A percentile compares a stretch with the other conserved stretches of the same genome.
Conservation (phyloP, 2,329 filamentous ascomycete species). For the Clathrospora elynae region DNA sequence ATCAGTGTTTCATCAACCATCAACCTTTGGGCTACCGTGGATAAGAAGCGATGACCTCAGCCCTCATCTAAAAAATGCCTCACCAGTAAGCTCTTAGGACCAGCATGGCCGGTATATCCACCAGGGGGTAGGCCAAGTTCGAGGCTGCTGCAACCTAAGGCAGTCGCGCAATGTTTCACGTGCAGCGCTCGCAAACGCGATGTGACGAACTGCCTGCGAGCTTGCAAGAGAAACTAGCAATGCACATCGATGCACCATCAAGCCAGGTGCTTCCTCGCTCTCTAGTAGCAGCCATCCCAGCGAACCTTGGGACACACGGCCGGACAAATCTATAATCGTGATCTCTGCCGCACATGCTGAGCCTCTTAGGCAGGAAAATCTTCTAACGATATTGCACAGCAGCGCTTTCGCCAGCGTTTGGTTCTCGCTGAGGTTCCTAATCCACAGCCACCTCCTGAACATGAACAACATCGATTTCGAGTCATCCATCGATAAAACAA, state of each 20-base stretch:
- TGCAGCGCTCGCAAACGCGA: constrained; percentile 5
- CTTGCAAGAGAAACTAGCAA: too few relatives aligned
- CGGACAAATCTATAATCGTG: constrained; percentile 21
- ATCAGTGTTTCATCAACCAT: constrained; percentile 10
- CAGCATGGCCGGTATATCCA: constrained; percentile 1
- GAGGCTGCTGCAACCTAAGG: background rate
- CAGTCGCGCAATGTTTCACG: constrained; percentile 7
- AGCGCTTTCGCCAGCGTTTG: constrained; percentile 6
- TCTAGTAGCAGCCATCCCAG: constrained; percentile 9
- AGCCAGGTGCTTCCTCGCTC: constrained; percentile 16
- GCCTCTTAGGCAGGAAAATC: constrained; percentile 8
- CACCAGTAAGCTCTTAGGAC: background rate
- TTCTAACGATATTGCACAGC: constrained; percentile 3
- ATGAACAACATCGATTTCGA: constrained; percentile 11
- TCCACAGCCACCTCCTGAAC: constrained; percentile 30
- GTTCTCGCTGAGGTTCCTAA: constrained; percentile 15
- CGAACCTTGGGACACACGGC: constrained; percentile 10
- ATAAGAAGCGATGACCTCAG: constrained; percentile 16
- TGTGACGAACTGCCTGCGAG: constrained; percentile 6
- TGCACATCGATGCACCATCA: constrained; percentile 17
- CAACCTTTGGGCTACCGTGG: constrained; percentile 1
- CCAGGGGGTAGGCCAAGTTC: constrained; percentile 10
- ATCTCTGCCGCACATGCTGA: constrained; percentile 17
- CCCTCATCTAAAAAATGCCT: constrained; percentile 9
- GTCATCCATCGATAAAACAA: constrained; percentile 14